phyloP scores from a whole-genome alignment of 805 yeast species.

The Saccharomycopsis fermentans region DNA sequence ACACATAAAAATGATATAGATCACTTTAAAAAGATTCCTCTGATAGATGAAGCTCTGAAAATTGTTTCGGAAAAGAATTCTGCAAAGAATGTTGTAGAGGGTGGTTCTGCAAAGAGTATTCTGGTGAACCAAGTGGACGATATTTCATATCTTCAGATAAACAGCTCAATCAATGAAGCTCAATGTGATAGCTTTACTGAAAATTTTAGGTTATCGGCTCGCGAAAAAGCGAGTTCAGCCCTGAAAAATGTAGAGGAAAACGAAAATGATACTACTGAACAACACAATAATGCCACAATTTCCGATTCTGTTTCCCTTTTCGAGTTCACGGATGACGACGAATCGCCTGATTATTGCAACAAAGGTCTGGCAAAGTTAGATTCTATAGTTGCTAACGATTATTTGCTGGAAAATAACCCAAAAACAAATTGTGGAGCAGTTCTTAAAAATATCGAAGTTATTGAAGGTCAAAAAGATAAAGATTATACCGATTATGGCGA shows the following conservation, averaged over 20 bases:
- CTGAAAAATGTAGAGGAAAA: not conserved
- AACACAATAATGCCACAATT: not conserved
- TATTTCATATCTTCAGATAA: not conserved
- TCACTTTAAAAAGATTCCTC: no score
- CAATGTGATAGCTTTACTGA: not conserved
- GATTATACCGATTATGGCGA: constrained; percentile 58
- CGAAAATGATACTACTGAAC: not conserved
- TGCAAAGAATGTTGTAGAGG: no score
- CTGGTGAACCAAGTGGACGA: not conserved
- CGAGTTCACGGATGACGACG: not conserved
- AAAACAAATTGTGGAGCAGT: not conserved
- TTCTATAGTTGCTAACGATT: no score
- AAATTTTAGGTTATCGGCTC: not conserved
- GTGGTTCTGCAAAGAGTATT: not conserved
- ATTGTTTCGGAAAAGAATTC: no score
- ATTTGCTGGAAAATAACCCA: not conserved
- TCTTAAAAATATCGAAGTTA: constrained; percentile 8
- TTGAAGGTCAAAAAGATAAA: constrained; percentile 18
- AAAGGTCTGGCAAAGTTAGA: not conserved
- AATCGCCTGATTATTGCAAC: not conserved
- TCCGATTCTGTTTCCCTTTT: not conserved
- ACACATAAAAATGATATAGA: no score
- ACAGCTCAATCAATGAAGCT: not conserved
- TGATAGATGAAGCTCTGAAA: no score
- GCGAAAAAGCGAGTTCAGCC: not conserved